Conservation (phyloP, 345 rosid species). For the Toxicodendron radicans region DNA sequence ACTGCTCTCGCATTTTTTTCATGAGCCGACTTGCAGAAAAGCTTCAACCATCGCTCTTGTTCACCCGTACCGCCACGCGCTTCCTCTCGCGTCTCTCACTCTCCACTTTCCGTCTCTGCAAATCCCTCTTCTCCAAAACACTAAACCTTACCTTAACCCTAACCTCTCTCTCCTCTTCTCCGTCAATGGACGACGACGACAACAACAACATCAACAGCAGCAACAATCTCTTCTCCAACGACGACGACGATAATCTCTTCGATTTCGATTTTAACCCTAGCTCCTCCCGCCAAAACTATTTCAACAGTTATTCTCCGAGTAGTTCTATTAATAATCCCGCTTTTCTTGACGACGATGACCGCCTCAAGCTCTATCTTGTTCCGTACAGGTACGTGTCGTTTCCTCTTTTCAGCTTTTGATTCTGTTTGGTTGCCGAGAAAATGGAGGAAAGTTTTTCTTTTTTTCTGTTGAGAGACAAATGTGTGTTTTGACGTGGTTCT, state of each 20-base stretch:
- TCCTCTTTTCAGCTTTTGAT: background rate
- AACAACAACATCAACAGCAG: background rate
- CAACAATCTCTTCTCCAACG: conserved; percentile 19
- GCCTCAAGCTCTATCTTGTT: conserved; percentile 44
- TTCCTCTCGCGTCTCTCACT: conserved; percentile 31
- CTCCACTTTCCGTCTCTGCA: conserved; percentile 25
- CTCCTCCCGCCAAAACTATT: conserved; percentile 14
- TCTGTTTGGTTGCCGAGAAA: conserved; percentile 22
- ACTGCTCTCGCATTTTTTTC: background rate
- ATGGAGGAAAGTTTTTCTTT: background rate
- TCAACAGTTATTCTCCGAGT: background rate
- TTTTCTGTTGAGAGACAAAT: too few species aligned
- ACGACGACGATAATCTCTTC: conserved; percentile 27
- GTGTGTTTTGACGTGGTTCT: background rate
- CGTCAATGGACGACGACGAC: conserved; percentile 30
- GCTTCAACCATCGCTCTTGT: conserved; percentile 16
- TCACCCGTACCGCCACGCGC: conserved; percentile 27
- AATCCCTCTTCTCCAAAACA: conserved; percentile 24
- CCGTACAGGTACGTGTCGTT: conserved; percentile 40
- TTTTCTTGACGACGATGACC: conserved; percentile 15
- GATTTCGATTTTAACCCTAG: conserved; percentile 24
- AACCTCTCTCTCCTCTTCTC: conserved; percentile 11
- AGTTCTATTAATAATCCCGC: too few species aligned
- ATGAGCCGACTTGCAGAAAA: conserved; percentile 21
- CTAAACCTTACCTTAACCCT: conserved; percentile 17